Base-by-base conservation (phyloP, 2,329 filamentous ascomycete species). In the Mycogone perniciosa region DNA sequence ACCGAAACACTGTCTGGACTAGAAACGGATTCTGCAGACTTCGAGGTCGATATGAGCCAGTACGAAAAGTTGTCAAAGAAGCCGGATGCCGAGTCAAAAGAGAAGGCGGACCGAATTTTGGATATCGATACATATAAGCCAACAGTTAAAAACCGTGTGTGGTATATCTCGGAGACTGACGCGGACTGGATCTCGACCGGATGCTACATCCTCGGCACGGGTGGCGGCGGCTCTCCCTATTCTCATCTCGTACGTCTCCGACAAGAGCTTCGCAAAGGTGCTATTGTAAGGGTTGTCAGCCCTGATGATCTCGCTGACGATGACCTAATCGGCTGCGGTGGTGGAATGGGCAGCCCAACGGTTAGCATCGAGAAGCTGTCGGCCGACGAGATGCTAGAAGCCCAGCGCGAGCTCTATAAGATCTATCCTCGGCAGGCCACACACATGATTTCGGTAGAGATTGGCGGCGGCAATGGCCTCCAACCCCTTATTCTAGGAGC, bases 391-490 rank as follows among this genome's bases (percentile, higher is more conserved):
- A 72, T 79, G 58, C 66, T 75, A 38, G 64, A 79, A 44, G 69
- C 76, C 2, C 76, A 78, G 52, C 57, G 59, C 1, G 78, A 79
- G 58, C 67, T 85, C 8, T 80, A 77, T 63, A 74, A 76, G 44
- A 73, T 76, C 30, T 68, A 75, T 44, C 66, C 71, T 35, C 61
- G 64, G 11, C 60, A 62, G 1, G 73, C 78, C 26, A 77, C 81
- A 20, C 77, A 80, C 35, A 76, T 85, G 54, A 79, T 86, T 54
- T 74, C 79, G 1, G 63, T 85, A 8, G 83, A 86, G 58, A 83
- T 86, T 48, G 84, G 84, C n/a, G 83, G 84, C 6, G 76, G 75
- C 4, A 86, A 86, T 55, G 82, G 82, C 0, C 67, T 85, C 7
- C 75, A 81, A 55, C 75, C 76, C 7, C 68, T 84, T 64, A 71